These are phyloP conservation scores for Melaleuca quinquenervia DNA, from an alignment of 345 rosid species.

Conservation along the genomic window DNA sequence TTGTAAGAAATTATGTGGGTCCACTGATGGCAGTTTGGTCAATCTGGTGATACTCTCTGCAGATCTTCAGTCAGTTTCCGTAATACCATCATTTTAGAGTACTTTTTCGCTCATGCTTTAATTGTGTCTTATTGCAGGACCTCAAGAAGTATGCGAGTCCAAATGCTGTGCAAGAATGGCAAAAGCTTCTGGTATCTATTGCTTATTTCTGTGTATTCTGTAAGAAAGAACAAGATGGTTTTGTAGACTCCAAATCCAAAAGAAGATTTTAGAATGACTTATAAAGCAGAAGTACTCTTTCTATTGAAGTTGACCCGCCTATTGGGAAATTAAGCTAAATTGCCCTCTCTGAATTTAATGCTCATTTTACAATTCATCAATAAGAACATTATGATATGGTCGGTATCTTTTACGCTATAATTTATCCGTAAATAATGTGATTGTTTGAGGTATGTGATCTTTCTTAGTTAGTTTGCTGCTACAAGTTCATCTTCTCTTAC, in stretches of 20 bases:
- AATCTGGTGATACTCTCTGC: background rate
- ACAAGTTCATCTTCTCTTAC: background rate
- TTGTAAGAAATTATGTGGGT: background rate
- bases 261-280: background rate
- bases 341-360: background rate
- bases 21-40: background rate
- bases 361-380: background rate
- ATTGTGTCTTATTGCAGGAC: conserved; percentile 34
- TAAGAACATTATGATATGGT: background rate
- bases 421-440: background rate
- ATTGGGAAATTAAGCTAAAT: background rate
- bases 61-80: background rate
- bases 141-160: conserved; percentile 76
- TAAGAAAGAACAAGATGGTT: background rate
- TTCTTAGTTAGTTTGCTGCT: background rate
- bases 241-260: background rate
- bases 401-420: background rate
- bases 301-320: background rate
- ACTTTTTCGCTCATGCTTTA: background rate
- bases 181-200: conserved; percentile 52
- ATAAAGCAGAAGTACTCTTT: background rate
- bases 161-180: conserved; percentile 74
- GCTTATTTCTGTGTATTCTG: background rate
- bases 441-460: background rate
- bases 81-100: background rate